Evolutionary conservation across 2,329 filamentous ascomycete species (phyloP), one percentile per base, ranked within the genome.

Genomic region (Alternaria angustiovoidea): DNA sequence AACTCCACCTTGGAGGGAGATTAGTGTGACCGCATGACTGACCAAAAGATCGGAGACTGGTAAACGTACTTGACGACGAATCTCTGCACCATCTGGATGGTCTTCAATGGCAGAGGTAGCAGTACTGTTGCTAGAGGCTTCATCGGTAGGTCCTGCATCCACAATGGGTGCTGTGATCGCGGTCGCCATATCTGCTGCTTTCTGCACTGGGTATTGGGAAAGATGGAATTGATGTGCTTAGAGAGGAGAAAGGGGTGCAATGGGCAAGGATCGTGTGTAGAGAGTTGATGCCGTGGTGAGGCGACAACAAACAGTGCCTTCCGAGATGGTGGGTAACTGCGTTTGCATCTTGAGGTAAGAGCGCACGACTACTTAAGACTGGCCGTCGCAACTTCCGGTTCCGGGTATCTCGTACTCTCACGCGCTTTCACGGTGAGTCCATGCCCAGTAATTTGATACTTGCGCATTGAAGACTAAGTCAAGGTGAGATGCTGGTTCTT

Each of bases 1-100:
- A 73, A 83, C 49, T 85, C 82, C 24, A 84, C 80, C 75, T 84
- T 20, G 12, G 67, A 18, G 42, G 43, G 61, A n/a, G 58, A 56
- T 66, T 26, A 58, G 51, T 32, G 30, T 20, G 2, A 24, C 28
- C 11, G 20, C 22, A 46, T 26, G 22, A 24, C n/a, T 51, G 52
- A 24, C 20, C 12, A 36, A 24, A 5, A 30, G 5, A 9, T n/a
- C 24, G 7, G 14, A 30, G 7, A 14, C 4, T 12, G 18, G 30
- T 18, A 24, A 1, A 57, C 68, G n/a, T 53, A 75, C 74, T 61
- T 76, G 74, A 11, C 66, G 65, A 28, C 74, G 75, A 16, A 77
- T 75, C 7, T 53, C 42, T 9, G 57, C 67, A 12, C 67, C 75
- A 51, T 75, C 66, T 20, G 73, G 71, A 58, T 74, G 71, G 28